Evolutionary conservation across 1,284 basidiomycete species (phyloP), one percentile per base, ranked within the genome.

Genomic region (Cronartium ribicola): DNA sequence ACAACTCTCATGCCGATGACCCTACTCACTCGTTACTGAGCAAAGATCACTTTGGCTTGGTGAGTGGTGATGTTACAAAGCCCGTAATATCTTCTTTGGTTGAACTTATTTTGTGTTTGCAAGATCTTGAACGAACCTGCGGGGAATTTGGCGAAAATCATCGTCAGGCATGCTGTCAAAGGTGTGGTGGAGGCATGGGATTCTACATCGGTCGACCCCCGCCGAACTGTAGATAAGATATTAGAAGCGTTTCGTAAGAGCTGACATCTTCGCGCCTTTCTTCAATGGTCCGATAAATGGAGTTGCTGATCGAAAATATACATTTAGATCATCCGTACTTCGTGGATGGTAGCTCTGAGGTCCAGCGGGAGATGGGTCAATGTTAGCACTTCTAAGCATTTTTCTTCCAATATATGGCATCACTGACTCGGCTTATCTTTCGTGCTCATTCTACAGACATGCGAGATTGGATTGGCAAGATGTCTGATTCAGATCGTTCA

Each of bases 111-210:
- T 3, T n/a, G 4, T 62, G 37, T 57, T 6, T 67, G 1, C 39
- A 76, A 79, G 48, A 79, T 80, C 67, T 77, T 80, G 69, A 82
- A 82, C 76, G 81, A 81, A 66, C 80, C 81, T 5, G 81, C 80
- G 6, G 82, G 82, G 17, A 77, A 81, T n/a, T 75, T 83, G 7
- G 83, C 82, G 37, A 77, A 76, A 68, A 80, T 83, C 79, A 67
- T 83, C 65, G 87, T 90, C n/a, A 83, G 85, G 75, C 81, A 89
- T 79, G 81, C 83, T 3, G 88, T 89, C 75, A 86, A 86, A 75
- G 80, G 85, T 46, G 85, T 96, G 14, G 88, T 89, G 57, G 89
- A 88, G 78, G 92, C 92, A 0, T 96, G 94, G 93, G 79, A 65
- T 39, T 75, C 72, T 41, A 67, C 72, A 17, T 67, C 65, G 44